Percentiles rank a stretch among this genome's conserved stretches.
Evolutionary conservation across 2,329 filamentous ascomycete species (phyloP).

Genomic region (Talaromyces sp.): DNA sequence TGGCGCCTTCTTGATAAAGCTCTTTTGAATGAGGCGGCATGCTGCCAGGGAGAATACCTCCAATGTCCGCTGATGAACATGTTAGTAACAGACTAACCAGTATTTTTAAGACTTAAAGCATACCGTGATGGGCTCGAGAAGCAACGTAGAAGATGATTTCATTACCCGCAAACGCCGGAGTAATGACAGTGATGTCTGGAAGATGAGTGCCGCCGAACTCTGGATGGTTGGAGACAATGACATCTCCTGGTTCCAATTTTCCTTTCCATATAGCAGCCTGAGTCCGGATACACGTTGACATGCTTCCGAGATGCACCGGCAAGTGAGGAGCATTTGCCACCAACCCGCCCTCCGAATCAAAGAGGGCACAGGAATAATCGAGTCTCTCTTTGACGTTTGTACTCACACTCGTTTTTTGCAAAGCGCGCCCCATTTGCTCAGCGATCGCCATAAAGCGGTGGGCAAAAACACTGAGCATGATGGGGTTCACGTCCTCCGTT

Average conservation of each 20-base stretch:
- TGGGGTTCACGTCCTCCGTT: constrained; percentile 61
- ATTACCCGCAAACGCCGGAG: constrained; percentile 65
- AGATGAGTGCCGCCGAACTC: constrained; percentile 76
- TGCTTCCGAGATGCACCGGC: constrained; percentile 71
- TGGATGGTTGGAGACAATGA: constrained; percentile 74
- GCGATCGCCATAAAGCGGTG: constrained; percentile 83
- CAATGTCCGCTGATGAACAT: constrained; percentile 57
- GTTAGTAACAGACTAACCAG: constrained; percentile 9
- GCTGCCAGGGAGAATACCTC: constrained; percentile 69
- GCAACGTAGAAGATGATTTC: constrained; percentile 71
- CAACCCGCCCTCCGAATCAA: constrained; percentile 64
- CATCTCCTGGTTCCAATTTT: constrained; percentile 70
- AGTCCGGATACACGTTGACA: constrained; percentile 72
- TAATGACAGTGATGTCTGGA: constrained; percentile 72
- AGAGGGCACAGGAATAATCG: constrained; percentile 73
- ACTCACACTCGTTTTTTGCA: constrained; percentile 75
- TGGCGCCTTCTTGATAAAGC: constrained; percentile 60
- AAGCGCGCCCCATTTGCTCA: constrained; percentile 74
- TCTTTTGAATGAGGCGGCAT: constrained; percentile 72
- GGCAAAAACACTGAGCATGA: constrained; percentile 72
- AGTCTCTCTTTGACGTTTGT: constrained; percentile 75
- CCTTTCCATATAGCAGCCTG: constrained; percentile 74
- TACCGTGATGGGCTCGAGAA: constrained; percentile 67
- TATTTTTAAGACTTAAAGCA: constrained; percentile 40
- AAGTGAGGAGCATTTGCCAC: constrained; percentile 75